Base-by-base conservation (phyloP, 75 land plant genomes). In the Gnetum montanum region DNA sequence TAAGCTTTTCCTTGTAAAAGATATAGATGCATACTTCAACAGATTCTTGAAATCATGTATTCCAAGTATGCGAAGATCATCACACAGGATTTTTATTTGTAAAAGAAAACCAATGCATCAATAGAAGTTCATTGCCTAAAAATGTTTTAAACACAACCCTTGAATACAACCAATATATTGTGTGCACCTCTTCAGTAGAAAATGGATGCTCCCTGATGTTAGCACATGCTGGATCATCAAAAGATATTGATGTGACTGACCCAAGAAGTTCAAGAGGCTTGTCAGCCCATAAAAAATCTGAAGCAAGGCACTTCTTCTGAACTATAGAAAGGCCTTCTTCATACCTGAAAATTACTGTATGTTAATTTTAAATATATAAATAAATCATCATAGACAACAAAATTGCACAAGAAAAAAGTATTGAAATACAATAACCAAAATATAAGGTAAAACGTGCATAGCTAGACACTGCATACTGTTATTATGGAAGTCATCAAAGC, bases 1-100 rank as follows among this genome's bases (percentile, higher is more conserved):
- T n/a, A n/a, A n/a, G n/a, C n/a, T n/a, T n/a, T n/a, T n/a, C n/a
- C n/a, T n/a, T n/a, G n/a, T 41, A 41, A 18, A 41, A 15, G 4
- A 6, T 5, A 41, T 13, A 49, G 20, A 50, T 28, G 40, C 53
- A 44, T 78, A 94, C 98, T 81, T 89, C 50, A 94, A 59, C 6
- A 90, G 78, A 45, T 80, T 82, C 67, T 86, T 94, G 59, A 94
- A 94, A 46, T 85, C 90, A 41, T 83, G 79, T 70, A 83, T 89
- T 29, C 84, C 91, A 65, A 94, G 59, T 45, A 94, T 85, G 24
- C 82, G 77, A 45, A 94, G 66, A 67, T 94, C 98, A 58, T 81
- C 83, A 64, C 98, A 94, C 6, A 85, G 70, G 34, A 66, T 43
- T 74, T 85, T 94, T 30, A 94, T 72, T 96, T 94, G 72, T n/a